These are phyloP conservation scores for Pascua guehoae DNA, from an alignment of 1,284 basidiomycete genomes.

Conservation along the genomic window DNA sequence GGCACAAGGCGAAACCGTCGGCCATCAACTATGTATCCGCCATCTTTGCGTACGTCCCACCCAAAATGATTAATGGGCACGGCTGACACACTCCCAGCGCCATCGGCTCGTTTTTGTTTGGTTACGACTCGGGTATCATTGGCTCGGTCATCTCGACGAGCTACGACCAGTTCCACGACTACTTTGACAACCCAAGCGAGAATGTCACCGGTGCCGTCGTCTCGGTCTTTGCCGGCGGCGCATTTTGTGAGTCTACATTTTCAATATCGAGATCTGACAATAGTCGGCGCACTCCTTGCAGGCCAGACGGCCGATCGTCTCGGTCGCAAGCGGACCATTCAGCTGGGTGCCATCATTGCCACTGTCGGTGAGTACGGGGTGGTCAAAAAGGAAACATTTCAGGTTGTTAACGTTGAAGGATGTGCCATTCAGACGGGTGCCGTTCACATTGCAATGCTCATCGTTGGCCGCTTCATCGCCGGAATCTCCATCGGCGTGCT, in stretches of 20 bases:
- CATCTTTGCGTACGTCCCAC: conserved; percentile 7
- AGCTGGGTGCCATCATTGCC: conserved; percentile 49
- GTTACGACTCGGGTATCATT: conserved; percentile 56
- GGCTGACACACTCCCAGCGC: conserved; percentile 4
- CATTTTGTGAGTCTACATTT: conserved; percentile 22
- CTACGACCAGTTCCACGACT: conserved; percentile 54
- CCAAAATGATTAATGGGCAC: no score
- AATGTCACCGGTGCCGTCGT: conserved; percentile 58
- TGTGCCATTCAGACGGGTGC: conserved; percentile 63
- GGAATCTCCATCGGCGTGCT: conserved; percentile 54
- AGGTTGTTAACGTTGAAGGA: conserved; percentile 28
- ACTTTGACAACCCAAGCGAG: conserved; percentile 48
- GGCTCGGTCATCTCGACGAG: conserved; percentile 57
- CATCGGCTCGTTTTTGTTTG: conserved; percentile 26
- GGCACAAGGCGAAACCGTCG: conserved; percentile 9
- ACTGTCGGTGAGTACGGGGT: conserved; percentile 9
- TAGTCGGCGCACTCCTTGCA: conserved; percentile 23
- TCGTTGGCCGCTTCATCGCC: conserved; percentile 56
- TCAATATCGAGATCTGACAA: neutral
- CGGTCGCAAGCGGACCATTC: conserved; percentile 60
- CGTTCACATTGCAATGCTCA: conserved; percentile 59
- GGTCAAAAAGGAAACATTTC: no score
- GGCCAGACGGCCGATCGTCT: conserved; percentile 53
- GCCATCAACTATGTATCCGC: conserved; percentile 19
- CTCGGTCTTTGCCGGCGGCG: conserved; percentile 58